Percentiles rank a stretch among this genome's conserved stretches.
Conservation (phyloP, 345 rosid genomes). For the Pistacia integerrima region DNA sequence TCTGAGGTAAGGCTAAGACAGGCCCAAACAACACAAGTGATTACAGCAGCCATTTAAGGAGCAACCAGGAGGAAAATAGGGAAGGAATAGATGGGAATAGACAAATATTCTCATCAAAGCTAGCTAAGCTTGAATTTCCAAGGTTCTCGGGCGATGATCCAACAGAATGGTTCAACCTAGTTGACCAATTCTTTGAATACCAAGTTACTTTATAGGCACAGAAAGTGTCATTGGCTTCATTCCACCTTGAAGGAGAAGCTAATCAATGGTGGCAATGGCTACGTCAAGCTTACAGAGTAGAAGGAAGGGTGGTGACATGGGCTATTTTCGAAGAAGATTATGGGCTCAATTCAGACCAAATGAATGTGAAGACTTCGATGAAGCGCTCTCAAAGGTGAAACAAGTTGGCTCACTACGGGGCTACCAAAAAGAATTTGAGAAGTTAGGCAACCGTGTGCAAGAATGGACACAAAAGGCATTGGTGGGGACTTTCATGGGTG, state of each 20-base stretch:
- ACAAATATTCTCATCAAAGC: not conserved
- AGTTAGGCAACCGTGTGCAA: not conserved
- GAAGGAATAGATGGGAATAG: too few species aligned
- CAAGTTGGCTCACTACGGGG: not conserved
- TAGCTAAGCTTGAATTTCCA: not conserved
- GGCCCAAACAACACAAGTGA: too few species aligned
- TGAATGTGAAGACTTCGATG: not conserved
- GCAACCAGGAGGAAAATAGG: too few species aligned
- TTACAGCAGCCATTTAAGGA: too few species aligned
- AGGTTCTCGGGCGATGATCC: not conserved
- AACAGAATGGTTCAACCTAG: not conserved
- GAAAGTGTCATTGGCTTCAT: not conserved
- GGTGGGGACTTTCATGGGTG: conserved; percentile 1
- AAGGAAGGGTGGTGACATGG: not conserved
- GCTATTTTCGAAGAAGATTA: not conserved
- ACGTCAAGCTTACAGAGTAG: not conserved
- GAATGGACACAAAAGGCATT: not conserved
- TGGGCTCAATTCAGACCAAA: not conserved
- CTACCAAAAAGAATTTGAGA: not conserved
- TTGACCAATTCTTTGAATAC: too few species aligned
- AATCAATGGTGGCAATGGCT: conserved; percentile 12
- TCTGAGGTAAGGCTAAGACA: not conserved
- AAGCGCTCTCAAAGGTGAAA: not conserved
- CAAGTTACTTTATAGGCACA: not conserved
- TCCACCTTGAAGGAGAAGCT: not conserved